Base-by-base conservation (phyloP, 2,329 filamentous ascomycete species). In the Pseudogymnoascus pannorum region DNA sequence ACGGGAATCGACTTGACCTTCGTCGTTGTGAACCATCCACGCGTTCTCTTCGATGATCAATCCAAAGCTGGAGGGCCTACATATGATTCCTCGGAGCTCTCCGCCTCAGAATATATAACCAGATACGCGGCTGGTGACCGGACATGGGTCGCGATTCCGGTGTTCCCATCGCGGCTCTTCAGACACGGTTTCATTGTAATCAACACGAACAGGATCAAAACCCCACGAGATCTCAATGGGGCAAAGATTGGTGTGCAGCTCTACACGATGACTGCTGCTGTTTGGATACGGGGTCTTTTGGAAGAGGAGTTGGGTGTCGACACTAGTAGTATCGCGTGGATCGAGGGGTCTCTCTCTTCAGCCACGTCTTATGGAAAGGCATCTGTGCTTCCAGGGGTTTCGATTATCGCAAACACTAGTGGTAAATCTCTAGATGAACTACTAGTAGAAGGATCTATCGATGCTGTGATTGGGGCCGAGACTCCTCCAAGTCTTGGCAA, bases 261-360 rank as follows among this genome's bases (percentile, higher is more conserved):
- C 16, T 75, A 75, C 64, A 74, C 72, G 18, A 74, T 75, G 73
- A 74, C 73, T 3, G 73, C 73, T 8, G 73, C 72, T 1, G 73
- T 75, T 6, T 75, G 71, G 71, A 70, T 72, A 8, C 64, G 73
- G 20, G 69, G 69, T 4, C 29, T 74, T 11, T 64, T 75, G 9
- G 61, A 74, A 61, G 63, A 74, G n/a, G 54, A 58, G 14, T 57
- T 36, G 33, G 73, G 72, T 14, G 72, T 75, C 16, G 70, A 73
- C 62, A 65, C 73, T 6, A 64, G 63, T 3, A 67, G 63, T 1
- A 69, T 72, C 36, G 63, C 69, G 38, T 75, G 72, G 72, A 64
- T 74, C 12, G 68, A 74, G 58, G 73, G 73, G 3, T 66, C 63
- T 20, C 70, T 75, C 64, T 70, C 72, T 29, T 65, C 64, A 11